phyloP scores from a whole-genome alignment of 2,329 filamentous ascomycete genomes.

The Trichoderma lentiforme region DNA sequence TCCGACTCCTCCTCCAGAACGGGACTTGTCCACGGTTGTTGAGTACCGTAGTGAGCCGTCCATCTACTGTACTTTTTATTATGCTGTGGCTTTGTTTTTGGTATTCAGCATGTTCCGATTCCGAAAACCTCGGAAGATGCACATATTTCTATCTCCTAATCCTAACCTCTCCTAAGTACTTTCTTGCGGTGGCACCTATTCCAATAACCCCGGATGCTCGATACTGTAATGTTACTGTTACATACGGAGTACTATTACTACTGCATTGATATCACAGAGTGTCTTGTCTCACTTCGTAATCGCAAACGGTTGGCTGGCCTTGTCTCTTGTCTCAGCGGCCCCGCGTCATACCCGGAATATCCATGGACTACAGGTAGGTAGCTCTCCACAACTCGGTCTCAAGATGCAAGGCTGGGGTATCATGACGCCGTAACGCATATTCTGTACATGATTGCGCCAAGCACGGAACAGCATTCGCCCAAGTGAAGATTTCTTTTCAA shows the following conservation, averaged over 20 bases:
- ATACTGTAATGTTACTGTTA: background rate
- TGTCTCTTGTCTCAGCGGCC: background rate
- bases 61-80: background rate
- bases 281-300: background rate
- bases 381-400: background rate
- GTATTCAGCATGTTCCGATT: background rate
- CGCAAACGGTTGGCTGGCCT: background rate
- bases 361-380: background rate
- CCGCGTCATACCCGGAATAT: background rate
- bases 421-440: background rate
- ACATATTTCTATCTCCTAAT: background rate
- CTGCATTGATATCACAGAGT: background rate
- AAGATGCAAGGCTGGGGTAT: background rate
- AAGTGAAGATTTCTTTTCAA: background rate
- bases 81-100: background rate
- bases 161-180: background rate
- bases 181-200: background rate
- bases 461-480: background rate
- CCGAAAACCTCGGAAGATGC: background rate
- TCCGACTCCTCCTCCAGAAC: background rate
- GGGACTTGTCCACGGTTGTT: slow-evolving; percentile 8
- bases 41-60: background rate
- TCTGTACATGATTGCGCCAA: background rate
- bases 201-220: background rate
- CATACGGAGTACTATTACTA: background rate